Percentiles rank a stretch among this genome's conserved stretches.
These are phyloP conservation scores for Globisporangium yorkense DNA, from an alignment of 352 stramenopile species.

Conservation along the genomic window DNA sequence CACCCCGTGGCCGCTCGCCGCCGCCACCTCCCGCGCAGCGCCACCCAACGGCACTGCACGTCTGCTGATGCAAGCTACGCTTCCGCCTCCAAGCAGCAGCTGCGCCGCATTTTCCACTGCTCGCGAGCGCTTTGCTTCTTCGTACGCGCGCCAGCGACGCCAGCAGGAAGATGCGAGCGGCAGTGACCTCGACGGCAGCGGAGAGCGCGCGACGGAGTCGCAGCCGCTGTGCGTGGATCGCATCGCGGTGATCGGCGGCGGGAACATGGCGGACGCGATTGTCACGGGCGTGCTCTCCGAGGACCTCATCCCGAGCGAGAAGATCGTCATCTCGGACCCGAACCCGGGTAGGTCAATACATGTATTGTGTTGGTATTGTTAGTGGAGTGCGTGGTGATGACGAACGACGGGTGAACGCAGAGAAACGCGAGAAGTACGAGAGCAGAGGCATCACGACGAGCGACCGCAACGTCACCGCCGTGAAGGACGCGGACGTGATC, in stretches of 20 bases:
- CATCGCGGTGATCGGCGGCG: slow-evolving; percentile 79
- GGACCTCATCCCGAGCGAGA: slow-evolving; percentile 50
- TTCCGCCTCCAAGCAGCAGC: neutral
- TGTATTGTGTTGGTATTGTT: neutral
- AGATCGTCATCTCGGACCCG: slow-evolving; percentile 78
- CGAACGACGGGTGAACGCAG: slow-evolving; percentile 7
- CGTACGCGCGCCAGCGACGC: slow-evolving; percentile 11
- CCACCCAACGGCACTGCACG: neutral
- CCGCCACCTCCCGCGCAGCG: neutral
- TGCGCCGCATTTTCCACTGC: neutral
- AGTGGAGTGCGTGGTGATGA: neutral
- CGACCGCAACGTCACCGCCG: slow-evolving; percentile 49
- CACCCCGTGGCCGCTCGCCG: neutral
- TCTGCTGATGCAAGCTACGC: neutral
- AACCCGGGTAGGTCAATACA: slow-evolving; percentile 35
- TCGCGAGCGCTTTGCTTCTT: slow-evolving; percentile 14
- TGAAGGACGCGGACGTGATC: slow-evolving; percentile 87
- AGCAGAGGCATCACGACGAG: slow-evolving; percentile 49
- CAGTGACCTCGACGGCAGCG: neutral
- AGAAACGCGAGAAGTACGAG: slow-evolving; percentile 59
- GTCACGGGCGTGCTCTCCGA: slow-evolving; percentile 73
- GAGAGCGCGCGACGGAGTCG: slow-evolving; percentile 1
- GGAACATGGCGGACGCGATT: slow-evolving; percentile 89
- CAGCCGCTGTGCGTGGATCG: slow-evolving; percentile 35
- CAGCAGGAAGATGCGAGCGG: slow-evolving; percentile 9